These are phyloP conservation scores for Coemansia sp. DNA, from an alignment of 192 early-diverging fungal species.

Conservation along the genomic window DNA sequence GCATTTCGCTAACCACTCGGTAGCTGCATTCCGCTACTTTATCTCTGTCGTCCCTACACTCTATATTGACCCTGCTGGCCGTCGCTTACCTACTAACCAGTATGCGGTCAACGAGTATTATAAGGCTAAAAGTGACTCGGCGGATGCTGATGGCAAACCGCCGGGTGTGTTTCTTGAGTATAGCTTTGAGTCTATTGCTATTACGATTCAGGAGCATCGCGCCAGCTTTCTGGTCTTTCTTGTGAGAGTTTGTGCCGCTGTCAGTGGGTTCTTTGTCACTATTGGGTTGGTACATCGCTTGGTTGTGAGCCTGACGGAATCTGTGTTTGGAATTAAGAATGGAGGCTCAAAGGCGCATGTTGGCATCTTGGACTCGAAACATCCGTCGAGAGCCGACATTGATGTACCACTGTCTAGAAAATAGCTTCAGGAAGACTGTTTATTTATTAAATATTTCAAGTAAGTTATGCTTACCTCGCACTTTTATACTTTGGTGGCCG, in stretches of 20 bases:
- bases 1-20: constrained; percentile 64
- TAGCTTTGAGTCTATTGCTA: constrained; percentile 86
- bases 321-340: not conserved
- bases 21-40: constrained; percentile 87
- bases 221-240: constrained; percentile 71
- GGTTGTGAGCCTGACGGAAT: constrained; percentile 16
- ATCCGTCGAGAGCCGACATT: constrained; percentile 1
- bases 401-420: not conserved
- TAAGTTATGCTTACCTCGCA: no score
- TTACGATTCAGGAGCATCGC: constrained; percentile 72
- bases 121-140: constrained; percentile 22
- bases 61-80: constrained; percentile 66
- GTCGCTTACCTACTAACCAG: constrained; percentile 82
- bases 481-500: no score
- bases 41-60: constrained; percentile 84
- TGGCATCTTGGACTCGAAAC: constrained; percentile 3
- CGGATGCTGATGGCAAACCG: constrained; percentile 13
- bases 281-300: constrained; percentile 64
- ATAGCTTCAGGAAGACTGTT: not conserved
- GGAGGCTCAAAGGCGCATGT: no score
- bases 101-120: constrained; percentile 90
- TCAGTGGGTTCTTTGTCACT: constrained; percentile 80
- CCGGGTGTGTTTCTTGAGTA: constrained; percentile 90
- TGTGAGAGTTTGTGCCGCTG: constrained; percentile 82
- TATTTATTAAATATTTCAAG: not conserved